Evolutionary conservation across 2,329 filamentous ascomycete species (phyloP).

Genomic region (Botryotinia narcissicola): DNA sequence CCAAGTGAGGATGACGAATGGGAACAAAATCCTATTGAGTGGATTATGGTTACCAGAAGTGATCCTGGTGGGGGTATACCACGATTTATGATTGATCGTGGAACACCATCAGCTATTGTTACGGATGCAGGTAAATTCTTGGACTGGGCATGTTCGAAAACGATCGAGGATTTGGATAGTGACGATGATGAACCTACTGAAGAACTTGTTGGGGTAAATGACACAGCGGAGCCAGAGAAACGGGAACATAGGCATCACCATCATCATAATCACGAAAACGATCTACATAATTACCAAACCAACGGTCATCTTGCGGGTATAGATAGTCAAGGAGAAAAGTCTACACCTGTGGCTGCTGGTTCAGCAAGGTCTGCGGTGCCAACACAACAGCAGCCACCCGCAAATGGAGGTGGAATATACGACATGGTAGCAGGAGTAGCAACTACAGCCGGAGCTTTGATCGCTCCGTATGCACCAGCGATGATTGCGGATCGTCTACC

Average conservation of each 20-base stretch:
- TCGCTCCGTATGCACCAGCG: constrained; percentile 40
- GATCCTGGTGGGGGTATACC: constrained; percentile 73
- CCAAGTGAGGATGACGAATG: constrained; percentile 44
- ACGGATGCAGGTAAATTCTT: constrained; percentile 66
- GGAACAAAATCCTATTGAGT: constrained; percentile 65
- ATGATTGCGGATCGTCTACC: constrained; percentile 37
- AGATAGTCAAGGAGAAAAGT: constrained; percentile 23
- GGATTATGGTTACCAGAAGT: constrained; percentile 72
- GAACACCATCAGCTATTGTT: constrained; percentile 64
- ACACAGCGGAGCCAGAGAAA: constrained; percentile 26
- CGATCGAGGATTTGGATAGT: constrained; percentile 34
- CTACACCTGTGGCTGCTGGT: background rate
- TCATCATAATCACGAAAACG: constrained; percentile 30
- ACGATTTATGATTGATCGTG: constrained; percentile 69
- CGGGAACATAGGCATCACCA: constrained; percentile 26
- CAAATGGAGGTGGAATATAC: constrained; percentile 49
- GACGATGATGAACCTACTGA: constrained; percentile 26
- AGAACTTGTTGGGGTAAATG: constrained; percentile 27
- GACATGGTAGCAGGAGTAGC: constrained; percentile 55
- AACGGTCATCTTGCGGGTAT: constrained; percentile 35
- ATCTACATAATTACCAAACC: constrained; percentile 38
- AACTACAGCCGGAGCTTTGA: constrained; percentile 49
- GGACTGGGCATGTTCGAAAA: constrained; percentile 59
- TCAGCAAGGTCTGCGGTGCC: constrained; percentile 8
- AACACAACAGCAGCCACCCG: constrained; percentile 9